A percentile compares a stretch with the other conserved stretches of the same genome.
phyloP scores from a whole-genome alignment of 2,329 filamentous ascomycete genomes.

The Colletotrichum sp. region DNA sequence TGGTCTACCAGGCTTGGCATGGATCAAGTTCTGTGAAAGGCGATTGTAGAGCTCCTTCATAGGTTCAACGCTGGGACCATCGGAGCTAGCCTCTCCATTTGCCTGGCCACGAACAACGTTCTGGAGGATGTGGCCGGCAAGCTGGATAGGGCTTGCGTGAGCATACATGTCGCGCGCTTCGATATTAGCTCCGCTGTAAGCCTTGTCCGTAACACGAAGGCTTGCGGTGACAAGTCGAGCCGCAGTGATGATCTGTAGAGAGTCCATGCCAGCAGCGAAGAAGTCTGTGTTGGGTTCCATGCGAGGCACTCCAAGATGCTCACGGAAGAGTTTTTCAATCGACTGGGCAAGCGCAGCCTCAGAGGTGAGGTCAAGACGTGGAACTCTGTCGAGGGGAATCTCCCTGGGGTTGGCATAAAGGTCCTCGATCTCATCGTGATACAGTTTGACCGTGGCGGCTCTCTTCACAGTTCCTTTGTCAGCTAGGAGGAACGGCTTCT shows the following conservation, averaged over 20 bases:
- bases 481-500: conserved; percentile 47
- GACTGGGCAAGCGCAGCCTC: conserved; percentile 26
- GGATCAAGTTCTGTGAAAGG: conserved; percentile 34
- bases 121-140: conserved; percentile 33
- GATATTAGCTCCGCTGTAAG: conserved; percentile 35
- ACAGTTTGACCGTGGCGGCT: conserved; percentile 40
- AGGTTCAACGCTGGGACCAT: background rate
- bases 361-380: conserved; percentile 24
- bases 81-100: background rate
- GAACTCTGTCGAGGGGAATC: background rate
- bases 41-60: conserved; percentile 38
- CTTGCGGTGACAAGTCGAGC: conserved; percentile 37
- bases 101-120: background rate
- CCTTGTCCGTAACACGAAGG: conserved; percentile 32
- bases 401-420: conserved; percentile 38
- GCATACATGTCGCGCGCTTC: conserved; percentile 44
- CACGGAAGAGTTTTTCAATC: conserved; percentile 25
- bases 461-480: conserved; percentile 53
- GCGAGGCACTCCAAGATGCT: conserved; percentile 13
- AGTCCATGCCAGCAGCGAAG: conserved; percentile 43
- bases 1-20: conserved; percentile 27
- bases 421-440: conserved; percentile 46
- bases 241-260: conserved; percentile 39
- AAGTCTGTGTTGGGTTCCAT: conserved; percentile 36
- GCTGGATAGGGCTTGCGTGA: conserved; percentile 36